Base-by-base conservation (phyloP, 495 filamentous ascomycete genomes). In the Aspergillus avenaceus region DNA sequence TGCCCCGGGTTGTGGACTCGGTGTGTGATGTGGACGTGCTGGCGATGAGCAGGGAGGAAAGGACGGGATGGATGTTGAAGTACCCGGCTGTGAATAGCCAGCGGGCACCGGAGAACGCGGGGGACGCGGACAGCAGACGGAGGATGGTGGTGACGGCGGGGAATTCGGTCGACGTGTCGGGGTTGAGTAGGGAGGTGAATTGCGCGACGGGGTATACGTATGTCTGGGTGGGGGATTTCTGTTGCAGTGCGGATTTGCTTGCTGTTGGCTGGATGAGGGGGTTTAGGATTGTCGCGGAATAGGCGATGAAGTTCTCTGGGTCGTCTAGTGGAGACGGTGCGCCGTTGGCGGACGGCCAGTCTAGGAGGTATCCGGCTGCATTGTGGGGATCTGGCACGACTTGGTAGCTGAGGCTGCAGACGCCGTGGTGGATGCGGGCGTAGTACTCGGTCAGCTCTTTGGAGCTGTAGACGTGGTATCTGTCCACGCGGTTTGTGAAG, bases 1-100 rank as follows among this genome's bases (percentile, higher is more conserved):
- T 93, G 52, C 87, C 91, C 43, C 73, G 73, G 13, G 89, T 71
- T 12, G 63, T 65, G 24, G 62, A 63, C 12, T 60, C 37, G 21
- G 59, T 54, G 19, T 60, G 47, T 14, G 65, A 55, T 26, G 67
- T 57, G 16, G 71, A 71, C 9, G 70, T 74, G 48, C 72, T 90
- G 14, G 78, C 71, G 14, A 99, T 81, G 1, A 97, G 72, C 4
- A 96, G 77, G 40, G 84, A 77, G 13, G 87, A 91, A 6, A 96
- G 79, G 2, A 82, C 77, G 2, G 91, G 84, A 31, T 89, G 87
- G 42, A 93, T 95, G 69, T 99, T 98, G 75, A 98, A 98, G 66
- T 98, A 98, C 23, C 93, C 93, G 2, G 93, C 92, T 18, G 93
- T 97, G 69, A 98, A 97, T 12, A 89, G 89, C 91, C 93, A 97